Conservation (phyloP, 2,329 filamentous ascomycete genomes). For the Neophaeococcomyces mojaviensis region DNA sequence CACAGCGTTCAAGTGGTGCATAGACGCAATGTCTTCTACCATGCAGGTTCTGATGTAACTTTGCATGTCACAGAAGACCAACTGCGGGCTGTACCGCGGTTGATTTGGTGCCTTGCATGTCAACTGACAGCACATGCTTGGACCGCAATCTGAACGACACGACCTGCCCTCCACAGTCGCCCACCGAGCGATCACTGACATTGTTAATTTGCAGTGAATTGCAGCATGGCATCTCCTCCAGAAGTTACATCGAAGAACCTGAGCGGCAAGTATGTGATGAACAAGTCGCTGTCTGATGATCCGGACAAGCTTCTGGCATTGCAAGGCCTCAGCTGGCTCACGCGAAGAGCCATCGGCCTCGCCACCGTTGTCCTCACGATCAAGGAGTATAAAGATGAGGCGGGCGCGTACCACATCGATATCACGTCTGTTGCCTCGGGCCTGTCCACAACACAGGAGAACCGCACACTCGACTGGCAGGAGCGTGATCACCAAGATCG, state of each 20-base stretch:
- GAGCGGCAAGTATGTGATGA: constrained; percentile 63
- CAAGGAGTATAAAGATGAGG: constrained; percentile 40
- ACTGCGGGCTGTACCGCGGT: no score
- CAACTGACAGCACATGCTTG: no score
- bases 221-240: constrained; percentile 63
- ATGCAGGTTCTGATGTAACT: no score
- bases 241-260: constrained; percentile 61
- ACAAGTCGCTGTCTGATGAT: constrained; percentile 64
- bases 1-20: no score
- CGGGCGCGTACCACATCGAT: constrained; percentile 53
- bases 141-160: no score
- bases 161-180: neutral
- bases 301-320: constrained; percentile 57
- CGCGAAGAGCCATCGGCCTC: constrained; percentile 62
- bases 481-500: constrained; percentile 64
- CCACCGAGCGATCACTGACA: neutral
- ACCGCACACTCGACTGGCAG: constrained; percentile 49
- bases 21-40: no score
- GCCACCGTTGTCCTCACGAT: constrained; percentile 49
- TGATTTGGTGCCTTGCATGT: no score
- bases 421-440: constrained; percentile 66
- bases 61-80: no score
- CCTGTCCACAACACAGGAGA: constrained; percentile 58
- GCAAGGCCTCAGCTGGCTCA: constrained; percentile 65
- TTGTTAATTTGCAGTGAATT: no score